Percentiles rank a stretch among this genome's conserved stretches.
Evolutionary conservation across 768 basidiomycete species (phyloP).

Genomic region (Mycena metata): DNA sequence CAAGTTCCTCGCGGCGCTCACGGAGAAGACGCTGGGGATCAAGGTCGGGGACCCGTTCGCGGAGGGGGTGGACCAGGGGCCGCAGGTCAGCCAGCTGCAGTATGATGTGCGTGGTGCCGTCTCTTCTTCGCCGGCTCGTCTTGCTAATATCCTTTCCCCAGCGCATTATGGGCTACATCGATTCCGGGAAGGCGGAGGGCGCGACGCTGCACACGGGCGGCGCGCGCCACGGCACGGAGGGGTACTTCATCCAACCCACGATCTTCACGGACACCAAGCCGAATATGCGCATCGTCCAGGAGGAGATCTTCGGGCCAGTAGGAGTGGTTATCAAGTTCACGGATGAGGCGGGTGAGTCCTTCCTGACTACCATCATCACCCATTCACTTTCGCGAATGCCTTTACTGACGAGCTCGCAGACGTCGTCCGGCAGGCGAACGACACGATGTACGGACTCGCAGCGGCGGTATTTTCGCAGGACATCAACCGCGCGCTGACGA

Average conservation of each 20-base stretch:
- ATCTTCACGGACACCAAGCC: constrained; percentile 76
- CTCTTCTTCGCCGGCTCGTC: neutral
- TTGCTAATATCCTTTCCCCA: constrained; percentile 39
- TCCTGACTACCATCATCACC: neutral
- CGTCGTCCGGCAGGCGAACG: constrained; percentile 75
- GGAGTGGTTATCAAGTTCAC: constrained; percentile 81
- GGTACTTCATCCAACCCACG: constrained; percentile 82
- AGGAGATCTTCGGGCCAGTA: constrained; percentile 88
- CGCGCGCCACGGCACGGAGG: constrained; percentile 60
- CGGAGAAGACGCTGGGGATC: constrained; percentile 62
- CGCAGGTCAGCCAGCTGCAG: constrained; percentile 68
- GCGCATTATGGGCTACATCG: constrained; percentile 85
- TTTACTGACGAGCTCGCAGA: constrained; percentile 46
- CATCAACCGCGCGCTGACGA: constrained; percentile 72
- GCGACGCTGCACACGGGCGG: constrained; percentile 79
- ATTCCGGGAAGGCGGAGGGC: constrained; percentile 79
- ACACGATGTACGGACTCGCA: constrained; percentile 84
- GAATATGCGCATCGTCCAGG: constrained; percentile 81
- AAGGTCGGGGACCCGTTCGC: constrained; percentile 71
- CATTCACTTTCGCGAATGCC: neutral
- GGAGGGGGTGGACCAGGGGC: constrained; percentile 69
- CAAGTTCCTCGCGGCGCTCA: constrained; percentile 73
- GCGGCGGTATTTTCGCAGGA: constrained; percentile 82
- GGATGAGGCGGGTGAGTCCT: constrained; percentile 52
- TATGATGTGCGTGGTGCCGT: constrained; percentile 49